A percentile compares a stretch with the other conserved stretches of the same genome.
Evolutionary conservation across 2,329 filamentous ascomycete genomes (phyloP).

Genomic region (Epichloe festucae): DNA sequence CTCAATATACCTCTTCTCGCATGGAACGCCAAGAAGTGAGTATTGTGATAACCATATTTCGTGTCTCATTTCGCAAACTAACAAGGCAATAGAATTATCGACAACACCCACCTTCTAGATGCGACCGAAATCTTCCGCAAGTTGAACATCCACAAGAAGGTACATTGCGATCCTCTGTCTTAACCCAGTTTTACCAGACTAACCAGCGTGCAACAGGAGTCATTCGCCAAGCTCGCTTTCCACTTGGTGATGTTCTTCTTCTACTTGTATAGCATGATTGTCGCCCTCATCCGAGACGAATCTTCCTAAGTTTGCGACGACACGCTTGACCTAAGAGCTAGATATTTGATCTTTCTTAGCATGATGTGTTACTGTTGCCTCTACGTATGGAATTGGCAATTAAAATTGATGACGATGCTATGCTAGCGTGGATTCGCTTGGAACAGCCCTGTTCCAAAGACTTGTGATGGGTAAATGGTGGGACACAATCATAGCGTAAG

Average conservation of each 20-base stretch:
- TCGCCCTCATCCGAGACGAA: constrained; percentile 93
- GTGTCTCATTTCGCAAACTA: not conserved
- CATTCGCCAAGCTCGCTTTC: constrained; percentile 97
- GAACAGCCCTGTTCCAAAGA: not conserved
- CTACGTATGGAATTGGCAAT: not conserved
- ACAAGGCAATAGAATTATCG: constrained; percentile 57
- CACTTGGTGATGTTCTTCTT: constrained; percentile 99
- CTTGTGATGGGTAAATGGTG: constrained; percentile 15
- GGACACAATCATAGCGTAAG: constrained; percentile 13
- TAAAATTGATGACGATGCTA: not conserved
- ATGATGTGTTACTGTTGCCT: not conserved
- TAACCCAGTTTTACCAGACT: constrained; percentile 3
- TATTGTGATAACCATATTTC: constrained; percentile 12
- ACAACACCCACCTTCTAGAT: constrained; percentile 93
- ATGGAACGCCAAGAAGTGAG: constrained; percentile 97
- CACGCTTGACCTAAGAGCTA: not conserved
- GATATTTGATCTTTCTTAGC: not conserved
- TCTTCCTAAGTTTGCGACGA: constrained; percentile 47
- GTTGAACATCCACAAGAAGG: constrained; percentile 98
- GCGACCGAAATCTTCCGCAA: constrained; percentile 99
- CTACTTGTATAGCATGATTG: constrained; percentile 98
- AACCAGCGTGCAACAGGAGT: constrained; percentile 52
- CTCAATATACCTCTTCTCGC: constrained; percentile 84
- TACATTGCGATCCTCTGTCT: constrained; percentile 21
- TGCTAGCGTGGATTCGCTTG: not conserved